phyloP scores from a whole-genome alignment of 768 basidiomycete genomes.

The Fomitopsis pulvina region DNA sequence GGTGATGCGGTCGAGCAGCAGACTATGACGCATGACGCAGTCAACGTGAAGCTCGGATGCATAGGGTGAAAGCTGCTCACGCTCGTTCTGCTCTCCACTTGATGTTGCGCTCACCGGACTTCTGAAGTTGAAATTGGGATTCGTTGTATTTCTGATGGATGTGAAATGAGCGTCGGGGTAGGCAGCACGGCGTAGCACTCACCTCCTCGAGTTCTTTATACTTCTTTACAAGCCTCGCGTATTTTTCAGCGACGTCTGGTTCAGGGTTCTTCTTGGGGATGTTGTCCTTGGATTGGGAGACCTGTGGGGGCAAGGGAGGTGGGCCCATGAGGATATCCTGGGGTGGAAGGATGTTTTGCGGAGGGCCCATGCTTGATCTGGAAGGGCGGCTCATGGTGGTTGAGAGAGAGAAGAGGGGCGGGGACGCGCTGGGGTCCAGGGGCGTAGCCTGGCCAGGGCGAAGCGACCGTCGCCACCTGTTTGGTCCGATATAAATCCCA shows the following conservation, averaged over 20 bases:
- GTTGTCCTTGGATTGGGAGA: slow-evolving; percentile 17
- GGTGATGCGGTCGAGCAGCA: slow-evolving; percentile 52
- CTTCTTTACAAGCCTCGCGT: slow-evolving; percentile 56
- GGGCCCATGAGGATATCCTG: slow-evolving; percentile 47
- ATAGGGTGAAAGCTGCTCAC: slow-evolving; percentile 32
- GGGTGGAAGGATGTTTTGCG: slow-evolving; percentile 31
- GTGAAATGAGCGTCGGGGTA: background rate
- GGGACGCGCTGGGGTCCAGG: slow-evolving; percentile 15
- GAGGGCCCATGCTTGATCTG: slow-evolving; percentile 24
- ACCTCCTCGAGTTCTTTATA: slow-evolving; percentile 71
- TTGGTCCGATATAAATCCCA: slow-evolving; percentile 20
- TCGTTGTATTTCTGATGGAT: slow-evolving; percentile 51
- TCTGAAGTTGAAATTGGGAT: slow-evolving; percentile 45
- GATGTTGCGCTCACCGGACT: slow-evolving; percentile 57
- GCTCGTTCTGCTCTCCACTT: slow-evolving; percentile 56
- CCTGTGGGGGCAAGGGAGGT: slow-evolving; percentile 33
- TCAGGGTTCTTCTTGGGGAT: slow-evolving; percentile 24
- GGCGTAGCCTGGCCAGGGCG: slow-evolving; percentile 18
- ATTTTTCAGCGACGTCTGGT: slow-evolving; percentile 54
- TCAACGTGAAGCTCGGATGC: background rate
- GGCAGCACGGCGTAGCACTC: background rate
- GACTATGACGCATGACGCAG: slow-evolving; percentile 26
- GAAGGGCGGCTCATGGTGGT: slow-evolving; percentile 9
- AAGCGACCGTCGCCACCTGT: slow-evolving; percentile 19
- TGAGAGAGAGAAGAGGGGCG: slow-evolving; percentile 14